Conservation (phyloP, 177 flowering plant genomes). For the Telopea speciosissima region DNA sequence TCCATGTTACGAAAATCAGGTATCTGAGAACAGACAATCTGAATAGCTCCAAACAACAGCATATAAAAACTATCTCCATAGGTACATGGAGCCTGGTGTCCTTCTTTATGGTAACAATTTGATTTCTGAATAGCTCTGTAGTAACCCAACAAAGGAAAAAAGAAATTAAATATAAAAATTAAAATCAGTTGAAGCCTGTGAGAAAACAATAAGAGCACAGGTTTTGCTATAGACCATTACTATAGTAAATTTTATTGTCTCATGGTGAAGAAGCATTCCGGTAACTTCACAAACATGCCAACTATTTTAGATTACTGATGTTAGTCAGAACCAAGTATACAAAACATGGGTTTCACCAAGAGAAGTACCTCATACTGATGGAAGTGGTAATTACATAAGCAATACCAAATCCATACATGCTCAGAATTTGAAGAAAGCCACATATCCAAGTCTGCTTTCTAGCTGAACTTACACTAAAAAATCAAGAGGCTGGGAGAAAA, state of each 20-base stretch:
- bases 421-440: constrained; percentile 46
- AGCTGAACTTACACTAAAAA: constrained; percentile 36
- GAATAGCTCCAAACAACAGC: too few species aligned
- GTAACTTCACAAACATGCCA: background rate
- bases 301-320: background rate
- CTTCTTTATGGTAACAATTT: constrained; percentile 63
- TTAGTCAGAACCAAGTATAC: background rate
- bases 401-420: constrained; percentile 47
- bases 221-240: too few species aligned
- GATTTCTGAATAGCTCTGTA: constrained; percentile 72
- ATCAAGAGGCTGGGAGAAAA: constrained; percentile 6
- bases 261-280: too few species aligned
- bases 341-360: background rate
- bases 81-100: constrained; percentile 51
- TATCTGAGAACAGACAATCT: constrained; percentile 5
- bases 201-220: background rate
- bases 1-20: constrained; percentile 64
- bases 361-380: constrained; percentile 49
- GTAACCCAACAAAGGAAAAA: background rate
- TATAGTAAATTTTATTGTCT: too few species aligned
- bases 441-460: constrained; percentile 39
- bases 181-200: too few species aligned
- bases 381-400: constrained; percentile 66
- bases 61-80: constrained; percentile 22
- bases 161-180: background rate